These are phyloP conservation scores for Chaetoceros tenuissimus DNA, from an alignment of 108 stramenopile genomes.

Conservation along the genomic window DNA sequence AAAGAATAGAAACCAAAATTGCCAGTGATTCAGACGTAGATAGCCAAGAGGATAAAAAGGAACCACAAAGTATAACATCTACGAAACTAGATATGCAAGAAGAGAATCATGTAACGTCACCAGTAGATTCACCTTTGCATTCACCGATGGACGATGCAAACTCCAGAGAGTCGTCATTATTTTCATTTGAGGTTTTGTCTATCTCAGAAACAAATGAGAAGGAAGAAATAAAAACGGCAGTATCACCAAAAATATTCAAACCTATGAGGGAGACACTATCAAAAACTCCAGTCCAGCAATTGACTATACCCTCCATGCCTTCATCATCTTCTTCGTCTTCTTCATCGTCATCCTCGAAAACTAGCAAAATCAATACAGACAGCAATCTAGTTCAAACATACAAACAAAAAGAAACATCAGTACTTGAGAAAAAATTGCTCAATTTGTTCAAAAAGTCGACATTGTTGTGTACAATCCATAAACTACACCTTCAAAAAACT, in stretches of 20 bases:
- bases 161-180: too few species aligned
- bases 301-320: neutral
- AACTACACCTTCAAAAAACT: conserved; percentile 30
- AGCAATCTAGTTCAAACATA: conserved; percentile 1
- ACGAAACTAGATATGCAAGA: neutral
- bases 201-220: too few species aligned
- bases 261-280: too few species aligned
- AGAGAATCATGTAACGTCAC: neutral
- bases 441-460: neutral
- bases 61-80: neutral
- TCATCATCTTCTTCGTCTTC: conserved; percentile 8
- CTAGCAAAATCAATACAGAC: neutral
- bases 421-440: conserved; percentile 26
- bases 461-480: neutral
- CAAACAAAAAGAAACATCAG: neutral
- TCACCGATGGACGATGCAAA: too few species aligned
- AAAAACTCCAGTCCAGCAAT: too few species aligned
- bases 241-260: too few species aligned
- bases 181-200: too few species aligned
- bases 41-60: neutral
- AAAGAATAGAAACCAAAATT: neutral
- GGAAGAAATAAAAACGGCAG: too few species aligned
- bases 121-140: too few species aligned
- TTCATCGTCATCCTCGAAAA: conserved; percentile 5
- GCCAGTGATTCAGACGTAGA: neutral